These are phyloP conservation scores for Chaetomidium leptoderma DNA, from an alignment of 495 filamentous ascomycete genomes.

Conservation along the genomic window DNA sequence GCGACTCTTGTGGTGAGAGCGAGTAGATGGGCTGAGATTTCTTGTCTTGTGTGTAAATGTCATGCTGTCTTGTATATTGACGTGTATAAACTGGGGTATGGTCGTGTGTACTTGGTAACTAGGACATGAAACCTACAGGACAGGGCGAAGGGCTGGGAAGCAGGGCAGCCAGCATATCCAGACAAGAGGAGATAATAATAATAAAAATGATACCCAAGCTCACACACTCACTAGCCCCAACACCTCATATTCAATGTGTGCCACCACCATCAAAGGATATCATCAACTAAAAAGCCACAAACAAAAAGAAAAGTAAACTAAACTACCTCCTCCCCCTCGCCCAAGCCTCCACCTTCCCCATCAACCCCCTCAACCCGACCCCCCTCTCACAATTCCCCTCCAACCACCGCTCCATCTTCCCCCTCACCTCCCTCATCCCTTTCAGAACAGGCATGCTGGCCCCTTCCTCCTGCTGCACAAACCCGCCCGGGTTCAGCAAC, in stretches of 20 bases:
- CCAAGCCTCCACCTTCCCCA: conserved; percentile 64
- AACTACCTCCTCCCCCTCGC: conserved; percentile 30
- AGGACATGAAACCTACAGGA: not conserved
- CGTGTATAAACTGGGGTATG: not conserved
- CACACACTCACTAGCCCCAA: not conserved
- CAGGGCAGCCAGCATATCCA: not conserved
- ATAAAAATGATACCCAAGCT: conserved; percentile 14
- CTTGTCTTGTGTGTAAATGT: not conserved
- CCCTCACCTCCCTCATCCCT: conserved; percentile 61
- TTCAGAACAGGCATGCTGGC: conserved; percentile 60
- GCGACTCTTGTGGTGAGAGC: conserved; percentile 27
- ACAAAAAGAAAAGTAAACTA: conserved; percentile 9
- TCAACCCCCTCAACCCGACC: conserved; percentile 62
- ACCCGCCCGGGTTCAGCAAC: conserved; percentile 70
- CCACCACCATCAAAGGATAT: conserved; percentile 8
- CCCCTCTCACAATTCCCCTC: conserved; percentile 79
- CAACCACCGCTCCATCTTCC: conserved; percentile 82
- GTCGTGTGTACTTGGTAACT: conserved; percentile 1
- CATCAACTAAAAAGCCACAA: conserved; percentile 10
- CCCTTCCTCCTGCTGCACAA: conserved; percentile 57
- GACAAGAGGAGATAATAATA: not conserved
- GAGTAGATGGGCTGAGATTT: conserved; percentile 23
- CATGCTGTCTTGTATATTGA: too few relatives aligned
- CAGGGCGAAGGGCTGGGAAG: not conserved
- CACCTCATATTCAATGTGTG: not conserved